Percentiles rank a stretch among this genome's conserved stretches.
Conservation (phyloP, 78 protist genomes). For the Speleostelium caveatum region DNA sequence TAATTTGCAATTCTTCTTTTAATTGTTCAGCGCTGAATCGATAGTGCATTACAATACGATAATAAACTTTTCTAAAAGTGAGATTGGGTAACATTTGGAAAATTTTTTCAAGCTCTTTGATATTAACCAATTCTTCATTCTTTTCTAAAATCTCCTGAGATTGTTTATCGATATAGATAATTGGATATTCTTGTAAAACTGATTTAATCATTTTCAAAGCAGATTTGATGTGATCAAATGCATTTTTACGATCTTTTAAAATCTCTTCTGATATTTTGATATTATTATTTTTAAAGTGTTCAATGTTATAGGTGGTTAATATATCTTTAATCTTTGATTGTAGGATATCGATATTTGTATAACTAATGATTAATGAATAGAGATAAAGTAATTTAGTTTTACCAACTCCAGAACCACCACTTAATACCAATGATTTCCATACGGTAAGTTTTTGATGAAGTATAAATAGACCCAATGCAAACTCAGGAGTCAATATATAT, state of each 20-base stretch:
- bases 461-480: conserved; percentile 54
- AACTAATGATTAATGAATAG: conserved; percentile 60
- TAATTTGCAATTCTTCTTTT: background rate
- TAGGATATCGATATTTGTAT: conserved; percentile 5
- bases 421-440: conserved; percentile 34
- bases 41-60: conserved; percentile 78
- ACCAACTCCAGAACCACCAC: conserved; percentile 84
- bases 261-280: conserved; percentile 16
- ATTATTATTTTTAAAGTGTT: background rate
- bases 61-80: conserved; percentile 51
- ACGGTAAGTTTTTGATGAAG: conserved; percentile 38
- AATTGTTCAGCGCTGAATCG: conserved; percentile 38
- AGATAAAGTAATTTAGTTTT: conserved; percentile 59
- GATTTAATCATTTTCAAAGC: background rate
- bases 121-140: background rate
- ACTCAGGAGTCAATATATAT: conserved; percentile 85
- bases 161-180: background rate
- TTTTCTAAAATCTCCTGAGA: background rate
- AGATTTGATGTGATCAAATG: background rate
- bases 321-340: background rate
- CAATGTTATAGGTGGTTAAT: background rate
- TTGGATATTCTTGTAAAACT: background rate
- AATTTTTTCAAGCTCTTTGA: background rate
- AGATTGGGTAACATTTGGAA: conserved; percentile 17
- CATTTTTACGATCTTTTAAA: background rate